Percentiles rank a stretch among this genome's conserved stretches.
Evolutionary conservation across 495 filamentous ascomycete species (phyloP).

Genomic region (Podospora tetraspora): DNA sequence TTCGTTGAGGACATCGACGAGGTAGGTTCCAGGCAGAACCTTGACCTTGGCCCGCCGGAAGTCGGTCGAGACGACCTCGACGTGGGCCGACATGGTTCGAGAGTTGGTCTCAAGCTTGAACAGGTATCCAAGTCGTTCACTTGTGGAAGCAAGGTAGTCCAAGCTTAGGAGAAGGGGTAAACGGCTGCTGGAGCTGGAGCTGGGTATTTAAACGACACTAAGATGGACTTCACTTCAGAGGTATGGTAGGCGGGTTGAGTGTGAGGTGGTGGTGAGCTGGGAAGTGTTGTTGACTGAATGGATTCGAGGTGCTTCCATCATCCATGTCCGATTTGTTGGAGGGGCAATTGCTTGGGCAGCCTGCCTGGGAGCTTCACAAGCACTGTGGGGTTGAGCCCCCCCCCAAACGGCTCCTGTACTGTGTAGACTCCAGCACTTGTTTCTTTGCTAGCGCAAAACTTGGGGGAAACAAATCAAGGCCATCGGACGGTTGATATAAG

Average conservation of each 20-base stretch:
- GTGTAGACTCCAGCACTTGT: background rate
- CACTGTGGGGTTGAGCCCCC: background rate
- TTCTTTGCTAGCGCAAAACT: too few relatives aligned
- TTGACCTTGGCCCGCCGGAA: slow-evolving; percentile 72
- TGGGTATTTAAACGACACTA: background rate
- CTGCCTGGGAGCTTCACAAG: background rate
- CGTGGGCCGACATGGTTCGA: slow-evolving; percentile 71
- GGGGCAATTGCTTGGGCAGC: slow-evolving; percentile 4
- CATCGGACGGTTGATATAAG: too few relatives aligned
- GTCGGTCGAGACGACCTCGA: slow-evolving; percentile 77
- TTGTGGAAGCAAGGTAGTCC: background rate
- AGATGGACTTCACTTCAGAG: background rate
- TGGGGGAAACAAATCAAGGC: too few relatives aligned
- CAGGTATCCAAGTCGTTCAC: background rate
- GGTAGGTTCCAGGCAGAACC: slow-evolving; percentile 68
- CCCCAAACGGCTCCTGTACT: background rate
- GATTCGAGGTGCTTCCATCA: slow-evolving; percentile 6
- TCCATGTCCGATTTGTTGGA: slow-evolving; percentile 3
- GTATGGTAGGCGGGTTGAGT: background rate
- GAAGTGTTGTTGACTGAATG: background rate
- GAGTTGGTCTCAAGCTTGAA: background rate
- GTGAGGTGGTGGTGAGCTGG: background rate
- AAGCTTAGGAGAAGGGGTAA: background rate
- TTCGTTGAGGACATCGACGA: slow-evolving; percentile 79
- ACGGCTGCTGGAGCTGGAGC: background rate